Conservation (phyloP, 1,139 yeast species). For the Kodamaea fungicola region DNA sequence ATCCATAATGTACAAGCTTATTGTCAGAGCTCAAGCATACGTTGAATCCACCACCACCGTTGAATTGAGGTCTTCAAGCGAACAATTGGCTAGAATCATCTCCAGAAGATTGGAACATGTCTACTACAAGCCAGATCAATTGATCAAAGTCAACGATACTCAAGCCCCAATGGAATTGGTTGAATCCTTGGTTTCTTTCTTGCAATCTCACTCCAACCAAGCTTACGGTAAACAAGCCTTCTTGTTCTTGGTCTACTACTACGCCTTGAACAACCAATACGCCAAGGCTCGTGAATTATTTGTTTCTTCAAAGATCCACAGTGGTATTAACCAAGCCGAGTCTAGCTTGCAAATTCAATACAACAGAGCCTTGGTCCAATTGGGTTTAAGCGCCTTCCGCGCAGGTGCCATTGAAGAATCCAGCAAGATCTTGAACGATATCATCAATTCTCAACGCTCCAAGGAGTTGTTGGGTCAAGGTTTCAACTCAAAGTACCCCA, state of each 20-base stretch:
- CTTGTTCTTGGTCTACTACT: constrained; percentile 83
- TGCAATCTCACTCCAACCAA: constrained; percentile 64
- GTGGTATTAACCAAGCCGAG: constrained; percentile 79
- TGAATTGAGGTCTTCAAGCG: constrained; percentile 44
- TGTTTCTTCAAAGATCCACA: constrained; percentile 79
- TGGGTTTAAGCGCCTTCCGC: constrained; percentile 95
- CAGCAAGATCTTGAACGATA: constrained; percentile 84
- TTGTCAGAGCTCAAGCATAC: constrained; percentile 83
- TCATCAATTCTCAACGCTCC: constrained; percentile 80
- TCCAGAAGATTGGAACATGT: constrained; percentile 88
- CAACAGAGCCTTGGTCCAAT: constrained; percentile 93
- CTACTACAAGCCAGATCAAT: constrained; percentile 83
- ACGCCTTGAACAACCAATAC: constrained; percentile 84
- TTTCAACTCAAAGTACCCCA: constrained; percentile 63
- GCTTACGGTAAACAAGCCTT: constrained; percentile 79
- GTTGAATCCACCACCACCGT: constrained; percentile 62
- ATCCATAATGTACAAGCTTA: constrained; percentile 65
- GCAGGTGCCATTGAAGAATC: constrained; percentile 82
- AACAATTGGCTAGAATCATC: constrained; percentile 71
- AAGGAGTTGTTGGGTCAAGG: constrained; percentile 97
- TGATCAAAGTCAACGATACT: constrained; percentile 73
- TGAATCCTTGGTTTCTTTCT: constrained; percentile 60
- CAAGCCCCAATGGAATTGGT: constrained; percentile 47
- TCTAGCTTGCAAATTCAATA: constrained; percentile 84
- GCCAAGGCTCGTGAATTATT: constrained; percentile 83